phyloP scores from a whole-genome alignment of 306 rosid species.

The Acmispon strigosus region DNA sequence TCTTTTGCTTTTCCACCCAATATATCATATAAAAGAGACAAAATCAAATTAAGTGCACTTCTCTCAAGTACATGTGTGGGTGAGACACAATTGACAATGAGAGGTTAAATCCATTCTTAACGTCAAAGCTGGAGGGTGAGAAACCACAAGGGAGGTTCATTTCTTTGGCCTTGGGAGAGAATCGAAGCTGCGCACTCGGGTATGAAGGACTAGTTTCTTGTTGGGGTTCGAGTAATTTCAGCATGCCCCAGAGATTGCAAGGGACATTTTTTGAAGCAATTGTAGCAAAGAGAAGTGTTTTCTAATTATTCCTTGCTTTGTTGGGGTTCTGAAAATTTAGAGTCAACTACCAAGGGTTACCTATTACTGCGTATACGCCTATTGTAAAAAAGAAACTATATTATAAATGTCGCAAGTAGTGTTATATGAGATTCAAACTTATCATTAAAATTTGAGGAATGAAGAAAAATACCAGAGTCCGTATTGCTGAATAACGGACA shows the following conservation, averaged over 20 bases:
- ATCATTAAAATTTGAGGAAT: not conserved
- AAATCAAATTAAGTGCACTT: too few relatives aligned
- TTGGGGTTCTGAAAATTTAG: slow-evolving; percentile 51
- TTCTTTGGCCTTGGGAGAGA: slow-evolving; percentile 69
- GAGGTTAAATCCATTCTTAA: slow-evolving; percentile 5
- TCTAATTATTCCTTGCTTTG: slow-evolving; percentile 47
- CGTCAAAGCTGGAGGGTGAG: slow-evolving; percentile 17
- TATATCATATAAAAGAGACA: slow-evolving; percentile 5
- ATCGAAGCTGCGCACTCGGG: slow-evolving; percentile 56
- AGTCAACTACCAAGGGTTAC: slow-evolving; percentile 21
- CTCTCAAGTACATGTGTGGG: too few relatives aligned
- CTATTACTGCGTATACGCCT: not conserved
- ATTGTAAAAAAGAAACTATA: not conserved
- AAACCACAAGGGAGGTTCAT: slow-evolving; percentile 40
- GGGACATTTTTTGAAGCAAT: slow-evolving; percentile 34
- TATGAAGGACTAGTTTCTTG: slow-evolving; percentile 36
- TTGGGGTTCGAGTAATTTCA: slow-evolving; percentile 68
- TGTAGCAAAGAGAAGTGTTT: slow-evolving; percentile 51
- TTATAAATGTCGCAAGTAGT: not conserved
- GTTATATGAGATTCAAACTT: not conserved
- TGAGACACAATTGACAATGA: too few relatives aligned
- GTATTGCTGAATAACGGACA: slow-evolving; percentile 87
- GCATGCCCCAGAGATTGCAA: slow-evolving; percentile 37
- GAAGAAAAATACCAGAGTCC: slow-evolving; percentile 68
- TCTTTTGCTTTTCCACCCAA: slow-evolving; percentile 1